Percentiles rank a stretch among this genome's conserved stretches.
Conservation (phyloP, 495 filamentous ascomycete species). For the Penicillium steckii region DNA sequence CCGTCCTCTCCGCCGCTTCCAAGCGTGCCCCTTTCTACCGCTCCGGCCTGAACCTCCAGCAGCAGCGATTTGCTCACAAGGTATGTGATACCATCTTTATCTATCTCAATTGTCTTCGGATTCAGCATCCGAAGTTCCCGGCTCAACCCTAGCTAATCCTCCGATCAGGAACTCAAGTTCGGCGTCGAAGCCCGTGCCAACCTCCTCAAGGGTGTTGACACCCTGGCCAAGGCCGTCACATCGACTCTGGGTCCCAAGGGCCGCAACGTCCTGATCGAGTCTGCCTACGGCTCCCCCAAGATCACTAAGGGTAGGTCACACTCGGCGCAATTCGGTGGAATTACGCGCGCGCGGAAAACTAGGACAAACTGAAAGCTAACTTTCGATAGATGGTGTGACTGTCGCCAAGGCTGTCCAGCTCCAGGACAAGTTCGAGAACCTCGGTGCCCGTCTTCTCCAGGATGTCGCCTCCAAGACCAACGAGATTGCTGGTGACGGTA, state of each 20-base stretch:
- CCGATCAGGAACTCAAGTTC: slow-evolving; percentile 87
- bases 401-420: slow-evolving; percentile 89
- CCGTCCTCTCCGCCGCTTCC: slow-evolving; percentile 67
- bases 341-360: neutral
- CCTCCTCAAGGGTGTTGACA: slow-evolving; percentile 92
- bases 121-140: neutral
- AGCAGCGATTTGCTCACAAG: slow-evolving; percentile 94
- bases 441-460: slow-evolving; percentile 92
- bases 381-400: slow-evolving; percentile 78
- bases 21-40: slow-evolving; percentile 49
- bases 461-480: slow-evolving; percentile 99
- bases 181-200: slow-evolving; percentile 90
- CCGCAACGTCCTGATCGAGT: slow-evolving; percentile 96
- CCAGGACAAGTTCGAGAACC: slow-evolving; percentile 99
- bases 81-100: slow-evolving; percentile 44
- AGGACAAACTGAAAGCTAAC: slow-evolving; percentile 1
- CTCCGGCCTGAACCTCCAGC: slow-evolving; percentile 65
- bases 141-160: slow-evolving; percentile 22
- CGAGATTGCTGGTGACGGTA: slow-evolving; percentile 97
- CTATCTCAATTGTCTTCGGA: slow-evolving; percentile 3
- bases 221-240: slow-evolving; percentile 91
- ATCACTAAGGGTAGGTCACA: slow-evolving; percentile 88
- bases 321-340: neutral
- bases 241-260: slow-evolving; percentile 98
- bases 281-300: slow-evolving; percentile 95